Base-by-base conservation (phyloP, 441 rosid genomes). In the Syzygium syzygioides region DNA sequence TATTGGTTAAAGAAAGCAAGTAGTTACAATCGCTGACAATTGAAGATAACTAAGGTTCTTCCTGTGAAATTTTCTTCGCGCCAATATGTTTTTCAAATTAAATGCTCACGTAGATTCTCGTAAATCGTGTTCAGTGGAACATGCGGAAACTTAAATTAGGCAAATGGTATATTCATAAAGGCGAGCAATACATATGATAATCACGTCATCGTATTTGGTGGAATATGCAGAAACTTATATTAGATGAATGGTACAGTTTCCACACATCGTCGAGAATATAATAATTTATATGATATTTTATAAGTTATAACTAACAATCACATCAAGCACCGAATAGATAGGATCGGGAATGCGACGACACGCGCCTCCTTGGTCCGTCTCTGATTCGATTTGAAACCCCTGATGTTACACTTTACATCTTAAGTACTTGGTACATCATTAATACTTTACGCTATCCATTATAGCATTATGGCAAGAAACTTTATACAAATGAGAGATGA, bases 241-340 rank as follows among this genome's bases (percentile, higher is more conserved):
- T 30, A 9, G 1, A 5, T 64, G 0, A 30, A 64, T 30, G 0
- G 9, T 64, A 30, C 7, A 17, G 25, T 41, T 1, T 76, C 17
- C 10, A 12, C 23, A 20, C 9, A 18, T 41, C 13, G 25, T 3
- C 1, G 0, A 12, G n/a, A 41, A 12, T 37, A 41, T 23, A 76
- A 45, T 12, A 9, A 23, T 41, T 3, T 14, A 23, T 7, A 12
- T 4, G 3, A 41, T 23, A 23, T 14, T 4, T 23, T 41, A 7
- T 3, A 11, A 25, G 25, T 66, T 0, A 1, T 9, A 18, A 18
- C 14, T 0, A 14, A 32, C 18, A 71, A 20, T 71, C 1, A 0
- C 9, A 71, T 71, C 1, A 2, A 23, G 8, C 1, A 37, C 8
- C 18, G 7, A 7, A 76, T 0, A 3, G 1, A 23, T 76, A 76